Conservation (phyloP, 129 eudicot species). For the Flaveria trinervia region DNA sequence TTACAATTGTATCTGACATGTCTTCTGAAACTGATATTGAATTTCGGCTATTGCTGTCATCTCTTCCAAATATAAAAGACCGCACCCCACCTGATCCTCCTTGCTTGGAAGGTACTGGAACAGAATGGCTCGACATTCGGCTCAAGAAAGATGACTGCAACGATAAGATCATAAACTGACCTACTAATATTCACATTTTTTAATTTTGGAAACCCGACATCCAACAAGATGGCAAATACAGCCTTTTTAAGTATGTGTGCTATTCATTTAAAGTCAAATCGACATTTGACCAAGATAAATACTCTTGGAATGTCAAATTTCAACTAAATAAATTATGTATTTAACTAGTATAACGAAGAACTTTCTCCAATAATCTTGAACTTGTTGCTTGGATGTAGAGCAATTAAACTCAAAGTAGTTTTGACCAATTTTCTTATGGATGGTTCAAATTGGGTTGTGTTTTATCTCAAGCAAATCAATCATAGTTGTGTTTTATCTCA, state of each 20-base stretch:
- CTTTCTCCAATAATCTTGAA: background rate
- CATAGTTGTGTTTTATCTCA: background rate
- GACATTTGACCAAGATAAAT: background rate
- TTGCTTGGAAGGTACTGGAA: slow-evolving; percentile 53
- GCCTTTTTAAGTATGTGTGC: background rate
- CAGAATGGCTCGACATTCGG: slow-evolving; percentile 47
- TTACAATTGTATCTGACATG: slow-evolving; percentile 51
- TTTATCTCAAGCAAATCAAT: background rate
- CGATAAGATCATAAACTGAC: slow-evolving; percentile 13
- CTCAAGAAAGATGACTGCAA: slow-evolving; percentile 81
- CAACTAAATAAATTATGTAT: background rate
- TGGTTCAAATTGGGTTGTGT: background rate
- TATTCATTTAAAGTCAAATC: background rate
- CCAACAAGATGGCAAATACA: background rate
- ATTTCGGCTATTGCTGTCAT: slow-evolving; percentile 87
- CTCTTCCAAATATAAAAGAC: slow-evolving; percentile 81
- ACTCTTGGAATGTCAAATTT: background rate
- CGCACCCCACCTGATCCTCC: slow-evolving; percentile 48
- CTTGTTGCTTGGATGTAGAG: background rate
- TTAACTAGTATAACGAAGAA: background rate
- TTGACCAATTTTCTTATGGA: background rate
- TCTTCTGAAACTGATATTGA: slow-evolving; percentile 64
- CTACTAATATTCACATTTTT: background rate
- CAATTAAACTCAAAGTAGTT: background rate
- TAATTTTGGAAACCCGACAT: background rate